Conservation (phyloP, 2,329 filamentous ascomycete genomes). For the Pseudogymnoascus sp. region DNA sequence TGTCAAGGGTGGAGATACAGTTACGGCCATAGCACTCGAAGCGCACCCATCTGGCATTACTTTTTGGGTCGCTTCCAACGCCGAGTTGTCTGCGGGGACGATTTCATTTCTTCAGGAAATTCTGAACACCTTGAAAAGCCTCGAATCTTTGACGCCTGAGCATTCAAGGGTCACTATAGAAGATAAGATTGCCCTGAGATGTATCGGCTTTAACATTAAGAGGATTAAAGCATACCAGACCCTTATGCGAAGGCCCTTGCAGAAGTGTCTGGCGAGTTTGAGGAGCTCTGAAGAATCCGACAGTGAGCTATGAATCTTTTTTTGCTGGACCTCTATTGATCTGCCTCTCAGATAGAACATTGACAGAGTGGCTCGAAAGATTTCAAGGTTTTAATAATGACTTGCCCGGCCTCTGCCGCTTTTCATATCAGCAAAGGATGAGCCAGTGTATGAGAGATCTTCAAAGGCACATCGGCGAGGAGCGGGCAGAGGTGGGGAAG, state of each 20-base stretch:
- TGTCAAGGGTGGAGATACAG: constrained; percentile 13
- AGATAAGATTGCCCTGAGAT: constrained; percentile 8
- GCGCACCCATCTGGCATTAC: not conserved
- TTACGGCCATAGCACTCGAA: constrained; percentile 15
- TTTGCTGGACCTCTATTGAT: no score
- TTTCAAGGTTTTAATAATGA: constrained; percentile 12
- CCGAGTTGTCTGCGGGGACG: not conserved
- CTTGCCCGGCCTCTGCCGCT: constrained; percentile 11
- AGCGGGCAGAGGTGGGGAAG: no score
- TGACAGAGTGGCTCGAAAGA: constrained; percentile 11
- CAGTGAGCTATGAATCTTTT: no score
- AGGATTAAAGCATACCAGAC: constrained; percentile 12
- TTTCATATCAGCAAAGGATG: constrained; percentile 12
- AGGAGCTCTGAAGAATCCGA: constrained; percentile 8
- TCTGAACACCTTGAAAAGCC: constrained; percentile 10
- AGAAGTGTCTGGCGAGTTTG: constrained; percentile 10
- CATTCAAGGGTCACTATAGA: constrained; percentile 9
- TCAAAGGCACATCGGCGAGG: not conserved
- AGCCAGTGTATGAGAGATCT: constrained; percentile 5
- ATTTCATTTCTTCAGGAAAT: constrained; percentile 12
- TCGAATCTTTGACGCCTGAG: constrained; percentile 10
- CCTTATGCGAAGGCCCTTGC: constrained; percentile 7
- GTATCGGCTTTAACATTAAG: constrained; percentile 12
- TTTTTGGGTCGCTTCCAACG: constrained; percentile 14
- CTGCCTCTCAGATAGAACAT: no score